phyloP scores from a whole-genome alignment of 345 rosid genomes.

The Chamaenerion angustifolium region DNA sequence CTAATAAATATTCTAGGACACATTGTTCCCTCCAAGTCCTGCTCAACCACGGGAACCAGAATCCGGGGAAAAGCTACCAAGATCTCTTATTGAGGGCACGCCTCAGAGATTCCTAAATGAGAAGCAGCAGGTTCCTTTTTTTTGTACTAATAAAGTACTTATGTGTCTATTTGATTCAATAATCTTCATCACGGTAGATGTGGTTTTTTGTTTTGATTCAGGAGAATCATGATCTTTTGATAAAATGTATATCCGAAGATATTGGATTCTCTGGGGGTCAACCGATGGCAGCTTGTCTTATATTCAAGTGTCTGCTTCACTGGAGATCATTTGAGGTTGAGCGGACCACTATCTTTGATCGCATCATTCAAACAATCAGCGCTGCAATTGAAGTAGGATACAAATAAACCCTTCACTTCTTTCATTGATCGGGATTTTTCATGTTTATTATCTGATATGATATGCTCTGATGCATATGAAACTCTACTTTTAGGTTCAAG shows the following conservation, averaged over 20 bases:
- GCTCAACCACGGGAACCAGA: constrained; percentile 37
- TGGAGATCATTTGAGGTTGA: constrained; percentile 99
- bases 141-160: constrained; percentile 3
- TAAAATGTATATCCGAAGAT: constrained; percentile 83
- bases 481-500: constrained; percentile 44
- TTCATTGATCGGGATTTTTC: constrained; percentile 15
- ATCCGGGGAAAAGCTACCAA: constrained; percentile 74
- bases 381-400: constrained; percentile 58
- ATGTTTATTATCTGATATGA: constrained; percentile 8
- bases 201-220: constrained; percentile 20
- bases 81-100: constrained; percentile 27
- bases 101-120: constrained; percentile 86
- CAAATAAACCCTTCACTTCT: constrained; percentile 11
- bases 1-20: constrained; percentile 19
- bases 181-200: neutral
- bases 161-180: too few species aligned
- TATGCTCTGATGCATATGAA: constrained; percentile 12
- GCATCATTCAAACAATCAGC: constrained; percentile 78
- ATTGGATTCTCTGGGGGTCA: constrained; percentile 81
- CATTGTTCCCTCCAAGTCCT: constrained; percentile 5
- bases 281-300: constrained; percentile 92
- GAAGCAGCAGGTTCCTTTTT: constrained; percentile 66
- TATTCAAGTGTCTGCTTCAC: constrained; percentile 89
- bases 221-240: constrained; percentile 86
- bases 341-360: constrained; percentile 88